Percentiles rank a stretch among this genome's conserved stretches.
phyloP scores from a whole-genome alignment of 2,329 filamentous ascomycete genomes.

The Dendryphion nanum region DNA sequence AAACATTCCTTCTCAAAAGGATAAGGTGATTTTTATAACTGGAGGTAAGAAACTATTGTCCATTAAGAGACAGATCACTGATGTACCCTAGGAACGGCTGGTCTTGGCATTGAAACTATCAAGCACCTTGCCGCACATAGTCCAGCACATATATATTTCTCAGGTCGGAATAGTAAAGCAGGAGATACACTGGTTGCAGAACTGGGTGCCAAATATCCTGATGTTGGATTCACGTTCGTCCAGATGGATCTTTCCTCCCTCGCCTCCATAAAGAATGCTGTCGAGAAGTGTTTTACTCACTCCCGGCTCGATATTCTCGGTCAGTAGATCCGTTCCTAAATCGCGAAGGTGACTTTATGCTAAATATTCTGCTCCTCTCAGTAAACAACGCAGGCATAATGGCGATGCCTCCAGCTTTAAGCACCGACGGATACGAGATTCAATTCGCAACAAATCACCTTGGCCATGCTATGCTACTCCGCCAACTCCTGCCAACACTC shows the following conservation, averaged over 20 bases:
- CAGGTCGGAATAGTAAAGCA: constrained; percentile 38
- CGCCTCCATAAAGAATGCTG: constrained; percentile 28
- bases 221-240: constrained; percentile 30
- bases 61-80: neutral
- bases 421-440: constrained; percentile 47
- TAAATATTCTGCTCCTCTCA: too few relatives aligned
- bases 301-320: constrained; percentile 42
- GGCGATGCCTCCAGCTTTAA: constrained; percentile 24
- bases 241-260: constrained; percentile 38
- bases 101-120: constrained; percentile 43
- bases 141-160: constrained; percentile 44
- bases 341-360: too few relatives aligned
- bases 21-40: constrained; percentile 13
- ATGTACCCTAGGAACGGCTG: constrained; percentile 37
- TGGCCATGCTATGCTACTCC: constrained; percentile 45
- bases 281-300: constrained; percentile 21
- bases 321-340: too few relatives aligned
- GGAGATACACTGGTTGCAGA: constrained; percentile 34
- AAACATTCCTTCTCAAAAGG: constrained; percentile 4
- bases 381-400: constrained; percentile 46
- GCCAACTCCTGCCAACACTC: constrained; percentile 41
- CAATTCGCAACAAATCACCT: constrained; percentile 51
- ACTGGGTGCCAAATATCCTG: constrained; percentile 24
- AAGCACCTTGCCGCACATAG: constrained; percentile 41
- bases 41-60: constrained; percentile 7